phyloP scores from a whole-genome alignment of 2,329 filamentous ascomycete genomes.

The Amphichorda felina region DNA sequence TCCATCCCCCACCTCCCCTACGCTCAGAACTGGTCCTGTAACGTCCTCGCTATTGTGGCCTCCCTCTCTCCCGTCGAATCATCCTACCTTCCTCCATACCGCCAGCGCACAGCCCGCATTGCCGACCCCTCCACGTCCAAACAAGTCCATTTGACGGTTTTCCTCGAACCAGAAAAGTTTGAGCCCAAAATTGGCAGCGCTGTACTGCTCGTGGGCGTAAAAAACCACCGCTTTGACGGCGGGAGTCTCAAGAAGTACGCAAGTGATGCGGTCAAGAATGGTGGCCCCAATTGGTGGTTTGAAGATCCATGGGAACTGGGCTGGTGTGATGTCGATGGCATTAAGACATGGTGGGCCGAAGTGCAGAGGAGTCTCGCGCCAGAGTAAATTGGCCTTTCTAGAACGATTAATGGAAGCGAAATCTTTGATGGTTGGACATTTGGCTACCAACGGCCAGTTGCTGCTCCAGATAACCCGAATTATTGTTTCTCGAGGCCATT shows the following conservation, averaged over 20 bases:
- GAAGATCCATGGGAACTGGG: slow-evolving; percentile 30
- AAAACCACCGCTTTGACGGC: slow-evolving; percentile 43
- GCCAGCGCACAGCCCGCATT: slow-evolving; percentile 39
- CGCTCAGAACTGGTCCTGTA: slow-evolving; percentile 46
- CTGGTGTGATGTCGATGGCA: slow-evolving; percentile 36
- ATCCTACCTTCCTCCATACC: slow-evolving; percentile 33
- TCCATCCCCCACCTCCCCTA: slow-evolving; percentile 40
- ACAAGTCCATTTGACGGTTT: slow-evolving; percentile 40
- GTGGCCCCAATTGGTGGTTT: slow-evolving; percentile 36
- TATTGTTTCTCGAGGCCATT: too few species aligned
- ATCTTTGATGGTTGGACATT: too few species aligned
- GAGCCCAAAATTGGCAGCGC: slow-evolving; percentile 32
- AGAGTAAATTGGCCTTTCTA: too few species aligned
- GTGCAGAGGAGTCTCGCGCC: slow-evolving; percentile 5
- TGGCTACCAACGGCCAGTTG: too few species aligned
- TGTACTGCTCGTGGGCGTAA: slow-evolving; percentile 40
- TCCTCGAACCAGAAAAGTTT: slow-evolving; percentile 39
- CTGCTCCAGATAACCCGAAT: too few species aligned
- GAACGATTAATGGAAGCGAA: too few species aligned
- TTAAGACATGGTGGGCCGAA: slow-evolving; percentile 32
- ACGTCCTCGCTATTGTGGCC: slow-evolving; percentile 37
- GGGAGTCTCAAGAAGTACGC: slow-evolving; percentile 32
- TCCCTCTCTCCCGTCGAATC: slow-evolving; percentile 35
- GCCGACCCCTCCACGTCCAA: slow-evolving; percentile 38
- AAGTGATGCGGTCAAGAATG: slow-evolving; percentile 19